Evolutionary conservation across 106 monocot species (phyloP), one percentile per base, ranked within the genome.

Genomic region (Dioscorea alata): DNA sequence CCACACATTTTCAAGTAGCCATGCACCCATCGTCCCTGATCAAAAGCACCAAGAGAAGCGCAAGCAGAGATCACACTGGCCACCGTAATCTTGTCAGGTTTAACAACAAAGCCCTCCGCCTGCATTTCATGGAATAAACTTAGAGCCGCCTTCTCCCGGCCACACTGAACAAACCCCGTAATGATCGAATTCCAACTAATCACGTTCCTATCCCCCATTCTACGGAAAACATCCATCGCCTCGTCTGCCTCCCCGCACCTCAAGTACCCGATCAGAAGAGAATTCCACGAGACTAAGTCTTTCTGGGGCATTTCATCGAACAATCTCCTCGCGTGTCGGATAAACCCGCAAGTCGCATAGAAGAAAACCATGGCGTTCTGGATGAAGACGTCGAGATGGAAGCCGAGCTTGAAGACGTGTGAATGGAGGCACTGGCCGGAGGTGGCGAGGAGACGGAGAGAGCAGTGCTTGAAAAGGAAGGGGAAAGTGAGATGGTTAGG

Each of bases 401-500:
- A 59, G 0, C 87, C 87, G 7, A 80, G 32, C 42, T 68, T 66
- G 63, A 68, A 6, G 19, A 77, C 63, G 13, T 87, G 83, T 8
- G 63, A 48, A 23, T 87, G 83, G 9, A 87, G 52, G 64, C 63
- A n/a, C 25, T 50, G 66, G 7, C 80, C 87, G 17, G 70, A 31
- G 28, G 13, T 2, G 12, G 48, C 16, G 49, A 20, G 13, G 23
- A 13, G 33, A 6, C 8, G 50, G 18, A 17, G 9, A 49, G 78
- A 51, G 67, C 79, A 83, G 61, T 52, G 33, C 59, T 71, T 83
- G 73, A 83, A 17, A n/a, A 87, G 71, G 58, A 87, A 80, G 16
- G 87, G 83, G 71, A 87, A 83, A 60, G 87, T 87, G 59, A 87
- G 71, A 65, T 80, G 60, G 63, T 83, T 76, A 59, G 87, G 87